Percentiles rank a stretch among this genome's conserved stretches.
Conservation (phyloP, 2,329 filamentous ascomycete genomes). For the Penicillium sp. region DNA sequence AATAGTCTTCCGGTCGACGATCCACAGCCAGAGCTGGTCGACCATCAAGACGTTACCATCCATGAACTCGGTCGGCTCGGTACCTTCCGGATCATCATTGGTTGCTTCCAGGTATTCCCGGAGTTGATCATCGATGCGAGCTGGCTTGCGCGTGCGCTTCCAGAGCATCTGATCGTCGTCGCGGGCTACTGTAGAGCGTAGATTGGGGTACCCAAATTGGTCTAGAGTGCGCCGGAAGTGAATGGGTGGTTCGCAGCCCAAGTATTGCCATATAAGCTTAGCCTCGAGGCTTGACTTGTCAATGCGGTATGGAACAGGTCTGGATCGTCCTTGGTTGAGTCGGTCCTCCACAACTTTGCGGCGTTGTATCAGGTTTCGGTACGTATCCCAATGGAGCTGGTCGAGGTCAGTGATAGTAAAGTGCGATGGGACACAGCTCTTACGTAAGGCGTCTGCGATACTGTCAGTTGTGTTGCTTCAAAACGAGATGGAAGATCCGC, state of each 20-base stretch:
- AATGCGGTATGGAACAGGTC: conserved; percentile 58
- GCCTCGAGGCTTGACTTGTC: conserved; percentile 58
- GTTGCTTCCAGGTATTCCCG: conserved; percentile 44
- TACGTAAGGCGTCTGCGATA: conserved; percentile 32
- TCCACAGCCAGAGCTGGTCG: conserved; percentile 64
- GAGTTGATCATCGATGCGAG: conserved; percentile 40
- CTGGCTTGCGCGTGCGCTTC: conserved; percentile 60
- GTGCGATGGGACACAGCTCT: not conserved
- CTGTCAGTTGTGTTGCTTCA: not conserved
- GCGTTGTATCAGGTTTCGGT: conserved; percentile 58
- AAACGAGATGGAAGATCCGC: not conserved
- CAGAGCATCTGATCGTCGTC: conserved; percentile 70
- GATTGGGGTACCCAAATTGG: conserved; percentile 64
- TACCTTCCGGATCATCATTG: conserved; percentile 14
- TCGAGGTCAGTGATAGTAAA: not conserved
- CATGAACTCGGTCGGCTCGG: conserved; percentile 24
- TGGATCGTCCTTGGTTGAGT: conserved; percentile 55
- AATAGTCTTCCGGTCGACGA: conserved; percentile 39
- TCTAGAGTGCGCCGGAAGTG: conserved; percentile 65
- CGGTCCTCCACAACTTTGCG: conserved; percentile 58
- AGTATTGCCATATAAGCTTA: conserved; percentile 64
- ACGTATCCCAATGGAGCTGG: conserved; percentile 65
- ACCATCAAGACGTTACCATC: conserved; percentile 62
- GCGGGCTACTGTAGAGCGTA: conserved; percentile 60
- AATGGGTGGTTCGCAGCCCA: conserved; percentile 62